Evolutionary conservation across 1,284 basidiomycete genomes (phyloP).

Genomic region (Meira nashicola): DNA sequence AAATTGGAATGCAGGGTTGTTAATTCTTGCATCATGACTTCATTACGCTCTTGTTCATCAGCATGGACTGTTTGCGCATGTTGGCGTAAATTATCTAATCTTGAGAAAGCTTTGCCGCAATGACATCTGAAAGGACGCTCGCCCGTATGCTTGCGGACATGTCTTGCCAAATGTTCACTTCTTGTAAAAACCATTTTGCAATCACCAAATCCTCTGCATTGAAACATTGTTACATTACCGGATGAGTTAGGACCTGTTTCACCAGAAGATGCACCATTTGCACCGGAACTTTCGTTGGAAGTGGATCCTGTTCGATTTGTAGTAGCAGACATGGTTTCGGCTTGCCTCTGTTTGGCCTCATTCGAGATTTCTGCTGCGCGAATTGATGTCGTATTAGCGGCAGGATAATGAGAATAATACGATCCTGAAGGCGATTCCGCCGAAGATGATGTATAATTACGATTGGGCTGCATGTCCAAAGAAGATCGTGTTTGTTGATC

Average conservation of each 20-base stretch:
- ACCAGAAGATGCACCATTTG: too few species aligned
- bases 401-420: too few species aligned
- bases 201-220: constrained; percentile 87
- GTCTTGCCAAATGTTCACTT: constrained; percentile 88
- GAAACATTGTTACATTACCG: constrained; percentile 75
- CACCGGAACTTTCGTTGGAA: too few species aligned
- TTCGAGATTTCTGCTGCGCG: too few species aligned
- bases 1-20: constrained; percentile 78
- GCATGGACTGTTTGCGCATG: constrained; percentile 94
- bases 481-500: too few species aligned
- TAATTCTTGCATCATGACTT: constrained; percentile 83
- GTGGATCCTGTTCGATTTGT: too few species aligned
- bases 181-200: constrained; percentile 94
- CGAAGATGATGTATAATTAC: too few species aligned
- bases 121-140: constrained; percentile 89
- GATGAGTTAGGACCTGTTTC: background rate
- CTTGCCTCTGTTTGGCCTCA: too few species aligned
- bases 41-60: constrained; percentile 77
- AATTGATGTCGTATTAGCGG: too few species aligned
- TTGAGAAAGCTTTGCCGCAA: constrained; percentile 88
- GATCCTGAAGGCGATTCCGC: too few species aligned
- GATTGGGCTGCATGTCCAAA: too few species aligned
- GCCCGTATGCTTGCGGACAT: constrained; percentile 94
- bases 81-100: constrained; percentile 91
- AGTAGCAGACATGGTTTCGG: too few species aligned